Evolutionary conservation across 371 early-diverging fungal genomes (phyloP).

Genomic region (Haplosporangium sp.): DNA sequence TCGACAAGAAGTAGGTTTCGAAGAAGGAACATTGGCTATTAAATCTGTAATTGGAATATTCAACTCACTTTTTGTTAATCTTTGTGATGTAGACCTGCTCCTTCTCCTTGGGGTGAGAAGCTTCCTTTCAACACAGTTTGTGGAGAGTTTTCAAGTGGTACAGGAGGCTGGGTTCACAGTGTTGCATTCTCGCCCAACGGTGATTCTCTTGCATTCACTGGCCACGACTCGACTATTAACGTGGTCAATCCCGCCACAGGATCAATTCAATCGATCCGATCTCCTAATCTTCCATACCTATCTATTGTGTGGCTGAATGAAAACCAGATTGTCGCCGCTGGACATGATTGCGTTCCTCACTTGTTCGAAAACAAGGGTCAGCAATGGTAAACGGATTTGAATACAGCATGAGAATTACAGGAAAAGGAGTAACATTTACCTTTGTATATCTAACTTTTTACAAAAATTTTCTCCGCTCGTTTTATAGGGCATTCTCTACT

Average conservation of each 20-base stretch:
- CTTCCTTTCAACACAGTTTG: slow-evolving; percentile 94
- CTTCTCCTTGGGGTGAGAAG: slow-evolving; percentile 94
- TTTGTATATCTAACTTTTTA: background rate
- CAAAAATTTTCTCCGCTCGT: background rate
- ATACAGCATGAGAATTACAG: too few species aligned
- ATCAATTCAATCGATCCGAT: slow-evolving; percentile 69
- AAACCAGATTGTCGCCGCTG: slow-evolving; percentile 85
- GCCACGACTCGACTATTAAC: slow-evolving; percentile 89
- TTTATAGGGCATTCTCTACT: slow-evolving; percentile 71
- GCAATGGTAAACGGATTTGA: slow-evolving; percentile 68
- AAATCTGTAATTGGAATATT: background rate
- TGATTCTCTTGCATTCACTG: slow-evolving; percentile 88
- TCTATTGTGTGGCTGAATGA: slow-evolving; percentile 85
- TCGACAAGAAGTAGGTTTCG: slow-evolving; percentile 83
- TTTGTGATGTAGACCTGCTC: slow-evolving; percentile 63
- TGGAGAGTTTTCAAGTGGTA: slow-evolving; percentile 85
- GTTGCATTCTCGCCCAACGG: slow-evolving; percentile 95
- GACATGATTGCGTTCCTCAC: slow-evolving; percentile 94
- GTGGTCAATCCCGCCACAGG: slow-evolving; percentile 79
- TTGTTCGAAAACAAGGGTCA: slow-evolving; percentile 74
- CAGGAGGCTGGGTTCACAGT: slow-evolving; percentile 94
- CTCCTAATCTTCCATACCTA: slow-evolving; percentile 81
- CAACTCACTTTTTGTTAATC: too few species aligned
- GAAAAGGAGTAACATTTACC: background rate
- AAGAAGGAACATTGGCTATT: too few species aligned